Conservation (phyloP, 441 rosid species). For the Dalechampia spathulata region DNA sequence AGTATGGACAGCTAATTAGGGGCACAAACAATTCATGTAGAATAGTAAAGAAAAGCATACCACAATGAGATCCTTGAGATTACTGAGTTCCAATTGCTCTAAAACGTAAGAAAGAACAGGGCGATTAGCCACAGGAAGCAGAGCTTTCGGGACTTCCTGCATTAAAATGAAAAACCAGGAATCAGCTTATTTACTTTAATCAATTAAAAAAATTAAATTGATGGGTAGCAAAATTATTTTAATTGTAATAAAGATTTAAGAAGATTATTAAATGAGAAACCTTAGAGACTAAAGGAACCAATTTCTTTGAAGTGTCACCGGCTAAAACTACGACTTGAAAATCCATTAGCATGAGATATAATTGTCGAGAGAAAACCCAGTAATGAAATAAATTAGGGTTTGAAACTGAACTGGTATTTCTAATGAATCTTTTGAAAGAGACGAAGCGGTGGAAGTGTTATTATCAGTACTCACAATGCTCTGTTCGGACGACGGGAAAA, state of each 20-base stretch:
- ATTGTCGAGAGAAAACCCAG: not conserved
- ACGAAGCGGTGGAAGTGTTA: too few species aligned
- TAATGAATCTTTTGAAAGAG: too few species aligned
- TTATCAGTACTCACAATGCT: too few species aligned
- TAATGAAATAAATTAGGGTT: not conserved
- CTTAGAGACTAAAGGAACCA: slow-evolving; percentile 78
- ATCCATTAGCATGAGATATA: slow-evolving; percentile 42
- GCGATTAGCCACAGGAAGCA: slow-evolving; percentile 87
- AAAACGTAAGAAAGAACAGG: slow-evolving; percentile 74
- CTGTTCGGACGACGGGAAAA: too few species aligned
- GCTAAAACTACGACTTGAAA: slow-evolving; percentile 87
- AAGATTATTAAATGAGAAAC: slow-evolving; percentile 17
- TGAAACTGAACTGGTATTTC: not conserved
- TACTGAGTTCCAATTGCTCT: slow-evolving; percentile 68
- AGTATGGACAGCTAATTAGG: not conserved
- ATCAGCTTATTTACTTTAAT: not conserved
- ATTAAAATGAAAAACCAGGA: slow-evolving; percentile 1
- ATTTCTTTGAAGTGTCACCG: slow-evolving; percentile 69
- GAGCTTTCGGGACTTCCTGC: slow-evolving; percentile 87
- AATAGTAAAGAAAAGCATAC: slow-evolving; percentile 27
- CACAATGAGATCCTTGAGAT: slow-evolving; percentile 88
- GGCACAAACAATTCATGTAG: not conserved
- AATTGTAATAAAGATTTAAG: not conserved
- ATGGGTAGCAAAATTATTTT: too few species aligned
- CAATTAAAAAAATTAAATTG: too few species aligned